Conservation (phyloP, 2,329 filamentous ascomycete genomes). For the Nannizziopsis arthrosporioides region DNA sequence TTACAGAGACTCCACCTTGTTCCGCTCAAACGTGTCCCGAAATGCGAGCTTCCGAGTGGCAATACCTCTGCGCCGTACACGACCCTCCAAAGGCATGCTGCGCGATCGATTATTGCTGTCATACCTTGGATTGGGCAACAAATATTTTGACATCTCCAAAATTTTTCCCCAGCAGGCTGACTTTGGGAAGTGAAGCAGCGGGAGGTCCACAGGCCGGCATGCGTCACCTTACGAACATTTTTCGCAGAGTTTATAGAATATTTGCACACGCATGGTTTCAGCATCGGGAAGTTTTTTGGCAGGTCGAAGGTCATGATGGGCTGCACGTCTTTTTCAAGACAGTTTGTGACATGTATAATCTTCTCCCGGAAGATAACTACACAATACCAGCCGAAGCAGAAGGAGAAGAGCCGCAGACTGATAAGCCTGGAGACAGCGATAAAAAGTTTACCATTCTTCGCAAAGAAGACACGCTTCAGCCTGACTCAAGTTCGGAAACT, state of each 20-base stretch:
- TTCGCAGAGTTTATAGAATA: conserved; percentile 85
- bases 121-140: conserved; percentile 94
- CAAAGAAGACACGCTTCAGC: conserved; percentile 31
- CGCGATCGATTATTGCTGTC: conserved; percentile 97
- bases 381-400: conserved; percentile 90
- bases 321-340: conserved; percentile 95
- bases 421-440: conserved; percentile 2
- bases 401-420: conserved; percentile 36
- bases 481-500: conserved; percentile 25
- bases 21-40: conserved; percentile 83
- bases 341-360: conserved; percentile 80
- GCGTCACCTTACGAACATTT: conserved; percentile 80
- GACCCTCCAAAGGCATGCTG: conserved; percentile 94
- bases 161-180: conserved; percentile 80
- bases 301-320: conserved; percentile 78
- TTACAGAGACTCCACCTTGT: conserved; percentile 81
- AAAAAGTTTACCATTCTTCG: conserved; percentile 23
- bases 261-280: conserved; percentile 99
- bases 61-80: conserved; percentile 95
- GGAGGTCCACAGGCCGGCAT: conserved; percentile 35
- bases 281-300: conserved; percentile 89
- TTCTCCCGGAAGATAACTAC: conserved; percentile 89
- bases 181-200: conserved; percentile 40
- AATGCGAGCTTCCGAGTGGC: conserved; percentile 98
- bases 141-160: conserved; percentile 90